Conservation (phyloP, 768 basidiomycete genomes). For the Lyophyllum atratum region DNA sequence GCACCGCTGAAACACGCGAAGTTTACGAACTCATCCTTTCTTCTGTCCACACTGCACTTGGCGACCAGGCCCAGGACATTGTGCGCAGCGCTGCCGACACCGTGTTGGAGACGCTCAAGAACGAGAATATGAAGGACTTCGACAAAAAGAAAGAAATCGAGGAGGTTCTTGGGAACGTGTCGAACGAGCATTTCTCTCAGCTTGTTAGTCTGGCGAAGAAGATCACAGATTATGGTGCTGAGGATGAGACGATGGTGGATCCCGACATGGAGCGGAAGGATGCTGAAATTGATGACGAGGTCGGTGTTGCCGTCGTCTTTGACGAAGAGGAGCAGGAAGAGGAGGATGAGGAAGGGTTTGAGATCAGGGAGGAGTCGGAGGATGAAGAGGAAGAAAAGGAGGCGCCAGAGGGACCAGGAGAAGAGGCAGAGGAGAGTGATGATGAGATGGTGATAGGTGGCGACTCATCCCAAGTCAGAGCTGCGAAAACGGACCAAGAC, state of each 20-base stretch:
- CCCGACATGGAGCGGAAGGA: conserved; percentile 81
- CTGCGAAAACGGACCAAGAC: conserved; percentile 69
- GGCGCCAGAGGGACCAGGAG: conserved; percentile 46
- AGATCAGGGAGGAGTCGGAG: conserved; percentile 81
- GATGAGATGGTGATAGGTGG: conserved; percentile 84
- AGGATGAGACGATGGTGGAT: conserved; percentile 79
- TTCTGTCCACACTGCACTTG: conserved; percentile 78
- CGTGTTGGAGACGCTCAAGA: conserved; percentile 84
- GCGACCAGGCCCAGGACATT: conserved; percentile 95
- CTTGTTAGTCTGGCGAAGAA: conserved; percentile 88
- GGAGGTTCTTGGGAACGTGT: conserved; percentile 64
- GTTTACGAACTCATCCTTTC: conserved; percentile 92
- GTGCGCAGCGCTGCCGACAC: conserved; percentile 95
- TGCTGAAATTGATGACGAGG: conserved; percentile 92
- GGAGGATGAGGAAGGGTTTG: conserved; percentile 87
- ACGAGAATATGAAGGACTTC: conserved; percentile 88
- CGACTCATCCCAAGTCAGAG: conserved; percentile 52
- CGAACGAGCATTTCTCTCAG: conserved; percentile 79
- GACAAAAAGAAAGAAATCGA: conserved; percentile 97
- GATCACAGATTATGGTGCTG: conserved; percentile 92
- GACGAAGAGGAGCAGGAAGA: conserved; percentile 97
- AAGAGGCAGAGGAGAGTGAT: conserved; percentile 46
- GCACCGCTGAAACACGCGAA: conserved; percentile 93
- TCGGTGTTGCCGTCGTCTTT: conserved; percentile 97
- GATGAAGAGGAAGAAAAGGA: conserved; percentile 70